Conservation (phyloP, 345 rosid species). For the Turnera subulata region DNA sequence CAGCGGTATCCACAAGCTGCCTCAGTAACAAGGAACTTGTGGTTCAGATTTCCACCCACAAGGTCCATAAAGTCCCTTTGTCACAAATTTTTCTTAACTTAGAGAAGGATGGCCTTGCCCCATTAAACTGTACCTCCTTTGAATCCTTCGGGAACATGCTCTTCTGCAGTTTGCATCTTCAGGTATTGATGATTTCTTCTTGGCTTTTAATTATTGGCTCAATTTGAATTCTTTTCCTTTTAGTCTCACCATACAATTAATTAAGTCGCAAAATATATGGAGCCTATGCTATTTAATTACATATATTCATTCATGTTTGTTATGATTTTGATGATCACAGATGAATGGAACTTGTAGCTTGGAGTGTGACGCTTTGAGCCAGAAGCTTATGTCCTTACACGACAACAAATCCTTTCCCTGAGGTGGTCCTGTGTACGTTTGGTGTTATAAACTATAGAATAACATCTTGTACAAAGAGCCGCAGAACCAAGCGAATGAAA, state of each 20-base stretch:
- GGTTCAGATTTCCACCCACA: constrained; percentile 37
- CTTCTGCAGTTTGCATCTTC: constrained; percentile 50
- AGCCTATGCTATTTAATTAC: no score
- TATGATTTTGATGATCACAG: not conserved
- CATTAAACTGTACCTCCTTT: constrained; percentile 49
- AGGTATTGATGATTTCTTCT: constrained; percentile 43
- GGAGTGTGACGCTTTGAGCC: constrained; percentile 25
- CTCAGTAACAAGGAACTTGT: constrained; percentile 45
- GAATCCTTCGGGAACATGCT: constrained; percentile 44
- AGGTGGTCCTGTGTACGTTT: no score
- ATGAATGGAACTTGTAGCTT: constrained; percentile 15
- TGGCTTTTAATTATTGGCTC: no score
- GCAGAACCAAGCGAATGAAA: no score
- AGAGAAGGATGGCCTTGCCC: constrained; percentile 39
- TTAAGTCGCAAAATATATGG: no score
- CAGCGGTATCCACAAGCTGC: constrained; percentile 31
- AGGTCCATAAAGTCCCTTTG: constrained; percentile 16
- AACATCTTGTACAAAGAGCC: no score
- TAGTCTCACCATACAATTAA: no score
- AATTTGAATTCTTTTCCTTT: no score
- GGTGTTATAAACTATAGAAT: no score
- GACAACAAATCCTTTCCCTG: constrained; percentile 6
- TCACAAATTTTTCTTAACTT: constrained; percentile 42
- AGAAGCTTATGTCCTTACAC: constrained; percentile 32
- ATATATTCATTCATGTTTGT: not conserved